These are phyloP conservation scores for Pelargonium nanum DNA, from an alignment of 345 rosid species.

Conservation along the genomic window DNA sequence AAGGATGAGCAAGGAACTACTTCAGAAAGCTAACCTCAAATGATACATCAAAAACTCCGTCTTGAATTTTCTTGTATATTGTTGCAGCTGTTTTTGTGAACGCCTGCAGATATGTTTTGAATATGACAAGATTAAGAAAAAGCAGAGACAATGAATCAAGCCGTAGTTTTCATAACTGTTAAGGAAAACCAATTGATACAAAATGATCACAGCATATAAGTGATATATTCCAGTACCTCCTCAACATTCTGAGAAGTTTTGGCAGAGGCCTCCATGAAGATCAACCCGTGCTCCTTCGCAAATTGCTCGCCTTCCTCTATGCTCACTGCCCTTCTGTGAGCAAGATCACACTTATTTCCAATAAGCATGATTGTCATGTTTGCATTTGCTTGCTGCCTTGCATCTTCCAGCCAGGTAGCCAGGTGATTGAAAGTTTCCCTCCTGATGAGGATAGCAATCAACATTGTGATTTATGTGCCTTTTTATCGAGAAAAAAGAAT, in stretches of 20 bases:
- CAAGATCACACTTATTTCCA: slow-evolving; percentile 90
- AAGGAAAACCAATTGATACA: neutral
- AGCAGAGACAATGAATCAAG: neutral
- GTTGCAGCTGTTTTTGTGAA: slow-evolving; percentile 91
- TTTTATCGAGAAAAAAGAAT: neutral
- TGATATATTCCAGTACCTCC: slow-evolving; percentile 40
- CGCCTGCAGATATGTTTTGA: slow-evolving; percentile 43
- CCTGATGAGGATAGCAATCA: slow-evolving; percentile 26
- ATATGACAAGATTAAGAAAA: slow-evolving; percentile 5
- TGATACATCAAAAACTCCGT: slow-evolving; percentile 95
- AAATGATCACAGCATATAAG: neutral
- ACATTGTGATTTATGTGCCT: neutral
- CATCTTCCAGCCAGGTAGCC: slow-evolving; percentile 96
- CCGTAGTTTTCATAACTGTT: neutral
- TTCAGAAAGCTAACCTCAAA: slow-evolving; percentile 47
- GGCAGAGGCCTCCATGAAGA: slow-evolving; percentile 99
- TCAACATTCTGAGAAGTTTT: slow-evolving; percentile 97
- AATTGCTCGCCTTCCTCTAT: slow-evolving; percentile 95
- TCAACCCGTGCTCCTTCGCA: slow-evolving; percentile 91
- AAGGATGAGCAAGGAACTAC: neutral
- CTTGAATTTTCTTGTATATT: slow-evolving; percentile 92
- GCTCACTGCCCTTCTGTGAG: slow-evolving; percentile 91
- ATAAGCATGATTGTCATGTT: slow-evolving; percentile 96
- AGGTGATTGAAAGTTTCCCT: slow-evolving; percentile 92
- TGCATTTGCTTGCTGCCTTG: slow-evolving; percentile 96